These are phyloP conservation scores for Fennellomyces sp. DNA, from an alignment of 371 early-diverging fungal species.

Conservation along the genomic window DNA sequence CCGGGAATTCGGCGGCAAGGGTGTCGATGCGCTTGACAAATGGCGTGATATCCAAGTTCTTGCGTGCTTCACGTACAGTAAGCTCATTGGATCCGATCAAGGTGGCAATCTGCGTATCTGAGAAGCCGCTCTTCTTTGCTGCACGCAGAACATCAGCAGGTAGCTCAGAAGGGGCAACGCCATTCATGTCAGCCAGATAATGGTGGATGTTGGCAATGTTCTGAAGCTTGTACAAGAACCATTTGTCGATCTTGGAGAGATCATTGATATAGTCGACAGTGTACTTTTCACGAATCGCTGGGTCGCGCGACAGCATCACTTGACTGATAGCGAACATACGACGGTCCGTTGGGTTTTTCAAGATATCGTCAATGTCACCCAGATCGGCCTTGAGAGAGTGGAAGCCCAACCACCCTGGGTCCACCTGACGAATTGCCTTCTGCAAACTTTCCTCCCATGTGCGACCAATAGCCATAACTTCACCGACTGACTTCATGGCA, in stretches of 20 bases:
- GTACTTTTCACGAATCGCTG: constrained; percentile 64
- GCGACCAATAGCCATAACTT: constrained; percentile 96
- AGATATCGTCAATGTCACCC: constrained; percentile 69
- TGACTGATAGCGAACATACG: constrained; percentile 89
- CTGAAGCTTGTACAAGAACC: constrained; percentile 93
- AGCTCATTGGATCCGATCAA: constrained; percentile 60
- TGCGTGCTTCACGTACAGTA: constrained; percentile 69
- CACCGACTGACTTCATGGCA: constrained; percentile 94
- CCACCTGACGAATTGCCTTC: constrained; percentile 84
- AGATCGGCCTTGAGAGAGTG: constrained; percentile 50
- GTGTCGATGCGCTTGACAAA: constrained; percentile 92
- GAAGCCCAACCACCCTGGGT: constrained; percentile 71
- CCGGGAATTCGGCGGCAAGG: constrained; percentile 92
- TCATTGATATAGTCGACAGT: constrained; percentile 82
- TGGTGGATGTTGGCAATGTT: constrained; percentile 78
- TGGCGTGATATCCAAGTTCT: constrained; percentile 74
- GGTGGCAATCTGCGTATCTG: constrained; percentile 82
- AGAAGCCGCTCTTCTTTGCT: constrained; percentile 89
- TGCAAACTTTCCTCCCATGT: constrained; percentile 94
- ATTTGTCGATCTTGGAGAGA: constrained; percentile 90
- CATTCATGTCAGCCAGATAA: constrained; percentile 41
- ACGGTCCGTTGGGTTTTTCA: constrained; percentile 85
- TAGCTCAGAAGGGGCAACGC: constrained; percentile 46
- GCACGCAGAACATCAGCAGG: constrained; percentile 56
- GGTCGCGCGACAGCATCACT: constrained; percentile 72